These are phyloP conservation scores for Chlorella variabilis DNA, from an alignment of 163 green algal species.

Conservation along the genomic window DNA sequence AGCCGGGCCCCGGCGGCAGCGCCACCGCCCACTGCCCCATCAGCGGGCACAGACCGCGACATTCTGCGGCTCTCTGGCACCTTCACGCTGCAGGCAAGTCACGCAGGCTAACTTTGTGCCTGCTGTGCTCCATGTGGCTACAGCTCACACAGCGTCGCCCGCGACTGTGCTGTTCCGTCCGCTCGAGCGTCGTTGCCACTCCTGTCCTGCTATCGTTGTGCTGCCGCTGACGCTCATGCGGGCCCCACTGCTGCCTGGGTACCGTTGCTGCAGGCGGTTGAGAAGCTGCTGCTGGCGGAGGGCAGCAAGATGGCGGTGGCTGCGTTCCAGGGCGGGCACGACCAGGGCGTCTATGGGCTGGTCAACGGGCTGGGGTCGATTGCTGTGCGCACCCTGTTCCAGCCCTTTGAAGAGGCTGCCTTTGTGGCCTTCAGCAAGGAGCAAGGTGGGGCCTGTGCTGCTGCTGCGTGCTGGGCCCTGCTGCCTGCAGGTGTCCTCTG, in stretches of 20 bases:
- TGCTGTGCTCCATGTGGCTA: too few relatives aligned
- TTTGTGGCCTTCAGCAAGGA: slow-evolving; percentile 83
- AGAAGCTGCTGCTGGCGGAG: slow-evolving; percentile 93
- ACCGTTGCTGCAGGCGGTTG: slow-evolving; percentile 63
- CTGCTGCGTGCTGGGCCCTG: background rate
- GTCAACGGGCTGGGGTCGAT: slow-evolving; percentile 88
- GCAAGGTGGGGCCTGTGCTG: slow-evolving; percentile 1
- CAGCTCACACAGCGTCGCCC: too few relatives aligned
- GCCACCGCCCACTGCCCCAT: background rate
- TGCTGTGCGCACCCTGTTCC: slow-evolving; percentile 86
- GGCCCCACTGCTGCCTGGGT: background rate
- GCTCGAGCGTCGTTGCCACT: too few relatives aligned
- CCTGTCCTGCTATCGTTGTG: background rate
- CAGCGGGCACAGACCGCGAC: slow-evolving; percentile 34
- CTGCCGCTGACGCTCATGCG: too few relatives aligned
- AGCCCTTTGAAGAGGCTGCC: slow-evolving; percentile 89
- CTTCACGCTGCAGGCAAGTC: slow-evolving; percentile 60
- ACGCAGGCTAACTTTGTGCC: background rate
- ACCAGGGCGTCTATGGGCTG: slow-evolving; percentile 89
- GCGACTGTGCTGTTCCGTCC: too few relatives aligned
- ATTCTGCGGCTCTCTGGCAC: slow-evolving; percentile 56
- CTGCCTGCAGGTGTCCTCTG: background rate
- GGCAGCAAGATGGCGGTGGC: slow-evolving; percentile 88
- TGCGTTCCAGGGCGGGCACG: slow-evolving; percentile 52
- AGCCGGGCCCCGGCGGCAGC: background rate